Evolutionary conservation across 2,329 filamentous ascomycete genomes (phyloP).

Genomic region (Aspergillus glaucus): DNA sequence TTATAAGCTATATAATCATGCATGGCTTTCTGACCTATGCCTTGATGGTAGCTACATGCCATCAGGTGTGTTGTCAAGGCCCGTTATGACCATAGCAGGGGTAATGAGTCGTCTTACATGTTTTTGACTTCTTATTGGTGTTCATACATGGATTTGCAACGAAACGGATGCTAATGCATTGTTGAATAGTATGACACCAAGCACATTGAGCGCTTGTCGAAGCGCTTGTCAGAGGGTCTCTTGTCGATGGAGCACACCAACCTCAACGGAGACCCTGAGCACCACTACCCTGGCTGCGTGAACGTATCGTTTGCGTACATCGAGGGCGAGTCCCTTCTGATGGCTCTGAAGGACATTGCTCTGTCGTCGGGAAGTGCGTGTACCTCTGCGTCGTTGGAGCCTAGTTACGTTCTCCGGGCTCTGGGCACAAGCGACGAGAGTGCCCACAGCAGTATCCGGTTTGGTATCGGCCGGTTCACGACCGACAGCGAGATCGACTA

Average conservation of each 20-base stretch:
- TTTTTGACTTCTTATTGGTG: constrained; percentile 7
- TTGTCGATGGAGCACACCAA: constrained; percentile 85
- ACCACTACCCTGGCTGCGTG: constrained; percentile 92
- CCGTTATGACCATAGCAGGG: constrained; percentile 61
- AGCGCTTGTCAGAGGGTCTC: constrained; percentile 74
- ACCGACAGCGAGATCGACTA: constrained; percentile 95
- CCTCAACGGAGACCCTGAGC: constrained; percentile 76
- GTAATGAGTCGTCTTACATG: constrained; percentile 48
- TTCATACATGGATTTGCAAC: neutral
- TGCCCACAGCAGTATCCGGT: constrained; percentile 94
- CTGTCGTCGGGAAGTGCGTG: constrained; percentile 94
- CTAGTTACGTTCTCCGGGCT: constrained; percentile 90
- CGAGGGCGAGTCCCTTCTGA: constrained; percentile 93
- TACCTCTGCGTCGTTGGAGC: constrained; percentile 92
- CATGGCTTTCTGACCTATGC: constrained; percentile 77
- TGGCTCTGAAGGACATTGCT: constrained; percentile 97
- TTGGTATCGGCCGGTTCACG: constrained; percentile 95
- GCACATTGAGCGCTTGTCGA: constrained; percentile 74
- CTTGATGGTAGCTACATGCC: constrained; percentile 46
- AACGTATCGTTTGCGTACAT: constrained; percentile 99
- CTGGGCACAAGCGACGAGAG: constrained; percentile 95
- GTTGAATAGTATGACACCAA: constrained; percentile 77
- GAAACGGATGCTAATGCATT: constrained; percentile 4
- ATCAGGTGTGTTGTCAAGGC: constrained; percentile 27
- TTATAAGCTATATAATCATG: constrained; percentile 75